Evolutionary conservation across 192 early-diverging fungal species (phyloP).

Genomic region (Umbelopsis vinacea): DNA sequence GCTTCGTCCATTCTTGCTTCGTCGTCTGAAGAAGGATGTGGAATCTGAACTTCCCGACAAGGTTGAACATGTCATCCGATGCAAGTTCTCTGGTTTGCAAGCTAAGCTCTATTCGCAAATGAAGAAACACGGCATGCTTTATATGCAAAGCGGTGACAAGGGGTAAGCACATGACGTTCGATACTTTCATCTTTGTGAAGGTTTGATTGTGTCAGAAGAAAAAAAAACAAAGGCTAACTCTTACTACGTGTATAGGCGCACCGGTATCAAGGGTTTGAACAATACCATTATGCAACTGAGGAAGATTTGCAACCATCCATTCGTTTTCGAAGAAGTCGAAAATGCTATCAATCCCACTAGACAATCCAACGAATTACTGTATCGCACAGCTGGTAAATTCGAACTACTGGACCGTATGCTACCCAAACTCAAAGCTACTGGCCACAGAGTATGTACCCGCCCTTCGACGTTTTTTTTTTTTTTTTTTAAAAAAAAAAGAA

Average conservation of each 20-base stretch:
- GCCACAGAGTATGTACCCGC: slow-evolving; percentile 75
- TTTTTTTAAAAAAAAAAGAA: too few relatives aligned
- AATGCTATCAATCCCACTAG: slow-evolving; percentile 74
- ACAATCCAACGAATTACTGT: slow-evolving; percentile 77
- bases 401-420: slow-evolving; percentile 95
- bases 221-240: slow-evolving; percentile 17
- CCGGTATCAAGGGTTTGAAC: slow-evolving; percentile 79
- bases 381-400: slow-evolving; percentile 91
- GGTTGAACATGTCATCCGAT: slow-evolving; percentile 92
- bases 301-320: slow-evolving; percentile 99
- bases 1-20: slow-evolving; percentile 94
- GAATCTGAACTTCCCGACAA: slow-evolving; percentile 98
- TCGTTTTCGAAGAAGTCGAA: slow-evolving; percentile 94
- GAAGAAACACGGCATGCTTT: slow-evolving; percentile 75
- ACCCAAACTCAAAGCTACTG: slow-evolving; percentile 82
- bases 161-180: slow-evolving; percentile 47
- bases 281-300: slow-evolving; percentile 99
- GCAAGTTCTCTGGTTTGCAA: slow-evolving; percentile 90
- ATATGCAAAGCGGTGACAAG: slow-evolving; percentile 65
- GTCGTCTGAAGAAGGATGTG: slow-evolving; percentile 97
- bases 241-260: slow-evolving; percentile 35
- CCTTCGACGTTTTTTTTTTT: too few relatives aligned
- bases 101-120: slow-evolving; percentile 84
- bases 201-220: not conserved
- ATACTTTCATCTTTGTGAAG: not conserved